Evolutionary conservation across 805 yeast genomes (phyloP).

Genomic region (Torulaspora indica): DNA sequence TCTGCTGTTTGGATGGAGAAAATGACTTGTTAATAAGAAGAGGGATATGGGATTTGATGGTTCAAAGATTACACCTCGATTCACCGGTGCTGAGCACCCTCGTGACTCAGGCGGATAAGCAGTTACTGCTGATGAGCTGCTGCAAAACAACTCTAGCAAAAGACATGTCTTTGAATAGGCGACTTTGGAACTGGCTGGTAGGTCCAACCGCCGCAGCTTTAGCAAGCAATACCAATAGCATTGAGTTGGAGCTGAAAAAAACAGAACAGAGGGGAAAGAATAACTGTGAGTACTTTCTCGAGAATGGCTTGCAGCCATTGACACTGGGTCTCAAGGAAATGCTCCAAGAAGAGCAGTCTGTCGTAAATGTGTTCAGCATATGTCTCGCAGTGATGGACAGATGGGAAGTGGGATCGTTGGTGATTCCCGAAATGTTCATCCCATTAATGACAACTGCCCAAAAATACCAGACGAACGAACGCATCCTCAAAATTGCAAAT

Average conservation of each 20-base stretch:
- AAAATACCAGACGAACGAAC: constrained; percentile 24
- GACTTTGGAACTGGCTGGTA: constrained; percentile 89
- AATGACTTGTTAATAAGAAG: constrained; percentile 71
- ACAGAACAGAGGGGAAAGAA: constrained; percentile 12
- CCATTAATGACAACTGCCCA: constrained; percentile 57
- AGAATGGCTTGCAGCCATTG: constrained; percentile 50
- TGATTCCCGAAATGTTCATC: constrained; percentile 64
- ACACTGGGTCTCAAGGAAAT: constrained; percentile 49
- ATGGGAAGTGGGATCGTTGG: constrained; percentile 84
- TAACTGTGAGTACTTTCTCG: constrained; percentile 53
- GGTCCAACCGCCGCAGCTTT: constrained; percentile 50
- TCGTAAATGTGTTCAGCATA: constrained; percentile 53
- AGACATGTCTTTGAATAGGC: constrained; percentile 91
- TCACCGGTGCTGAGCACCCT: constrained; percentile 51
- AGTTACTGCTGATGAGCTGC: constrained; percentile 55
- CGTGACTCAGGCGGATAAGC: constrained; percentile 50
- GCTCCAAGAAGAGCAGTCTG: constrained; percentile 36
- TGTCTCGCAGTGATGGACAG: constrained; percentile 76
- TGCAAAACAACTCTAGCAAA: constrained; percentile 65
- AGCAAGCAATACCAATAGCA: constrained; percentile 1
- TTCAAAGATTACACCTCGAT: constrained; percentile 60
- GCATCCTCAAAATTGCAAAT: constrained; percentile 53
- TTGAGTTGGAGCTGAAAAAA: constrained; percentile 7
- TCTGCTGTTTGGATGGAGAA: constrained; percentile 60
- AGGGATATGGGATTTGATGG: constrained; percentile 79